These are phyloP conservation scores for Spizellomyces sp. DNA, from an alignment of 192 early-diverging fungal species.

Conservation along the genomic window DNA sequence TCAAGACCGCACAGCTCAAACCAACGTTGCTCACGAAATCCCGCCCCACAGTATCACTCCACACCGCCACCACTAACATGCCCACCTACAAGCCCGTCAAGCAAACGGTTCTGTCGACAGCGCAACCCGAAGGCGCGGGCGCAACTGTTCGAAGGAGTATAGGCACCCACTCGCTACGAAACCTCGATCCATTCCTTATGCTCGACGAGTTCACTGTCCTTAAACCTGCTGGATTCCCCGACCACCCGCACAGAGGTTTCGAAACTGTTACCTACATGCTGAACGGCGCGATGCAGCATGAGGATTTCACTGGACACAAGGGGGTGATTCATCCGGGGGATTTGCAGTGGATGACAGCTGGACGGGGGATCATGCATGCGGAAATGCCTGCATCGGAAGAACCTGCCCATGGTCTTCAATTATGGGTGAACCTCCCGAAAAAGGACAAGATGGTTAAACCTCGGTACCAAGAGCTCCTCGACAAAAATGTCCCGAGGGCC, in stretches of 20 bases:
- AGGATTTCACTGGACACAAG: conserved; percentile 60
- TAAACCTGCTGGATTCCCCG: conserved; percentile 36
- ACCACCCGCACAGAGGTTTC: conserved; percentile 68
- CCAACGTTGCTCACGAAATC: too few species aligned
- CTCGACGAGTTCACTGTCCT: conserved; percentile 61
- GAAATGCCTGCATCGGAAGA: conserved; percentile 49
- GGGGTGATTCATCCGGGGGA: conserved; percentile 50
- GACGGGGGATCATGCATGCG: conserved; percentile 64
- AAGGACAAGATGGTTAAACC: conserved; percentile 69
- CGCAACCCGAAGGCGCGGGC: conserved; percentile 73
- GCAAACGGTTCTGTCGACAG: conserved; percentile 19
- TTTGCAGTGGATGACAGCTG: conserved; percentile 72
- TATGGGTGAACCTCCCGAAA: conserved; percentile 78
- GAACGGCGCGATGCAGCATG: conserved; percentile 57
- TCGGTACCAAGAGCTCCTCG: conserved; percentile 55
- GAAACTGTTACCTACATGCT: conserved; percentile 71
- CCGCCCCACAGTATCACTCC: not conserved
- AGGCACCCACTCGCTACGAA: conserved; percentile 62
- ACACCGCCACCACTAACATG: conserved; percentile 1
- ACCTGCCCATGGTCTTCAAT: conserved; percentile 53
- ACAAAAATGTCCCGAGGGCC: conserved; percentile 66
- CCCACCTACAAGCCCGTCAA: conserved; percentile 13
- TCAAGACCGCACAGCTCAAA: too few species aligned
- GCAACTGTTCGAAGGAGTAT: conserved; percentile 80
- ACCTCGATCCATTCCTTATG: conserved; percentile 90